These are phyloP conservation scores for Amphibolis antarctica DNA, from an alignment of 106 monocot species.

Conservation along the genomic window DNA sequence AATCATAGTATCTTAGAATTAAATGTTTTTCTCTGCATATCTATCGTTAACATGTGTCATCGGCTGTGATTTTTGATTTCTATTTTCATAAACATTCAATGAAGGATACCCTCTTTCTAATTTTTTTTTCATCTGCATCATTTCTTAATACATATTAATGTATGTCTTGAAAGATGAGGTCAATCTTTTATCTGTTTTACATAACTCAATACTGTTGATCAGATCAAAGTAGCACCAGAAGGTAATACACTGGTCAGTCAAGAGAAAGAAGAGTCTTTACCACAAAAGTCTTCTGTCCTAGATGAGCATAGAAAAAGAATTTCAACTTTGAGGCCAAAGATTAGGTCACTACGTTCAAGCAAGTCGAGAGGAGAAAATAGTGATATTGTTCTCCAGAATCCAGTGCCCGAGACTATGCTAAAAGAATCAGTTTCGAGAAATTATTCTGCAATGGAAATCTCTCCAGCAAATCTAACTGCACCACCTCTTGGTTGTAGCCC, in stretches of 20 bases:
- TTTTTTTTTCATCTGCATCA: too few species aligned
- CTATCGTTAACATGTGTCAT: too few species aligned
- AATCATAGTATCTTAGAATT: too few species aligned
- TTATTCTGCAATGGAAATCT: conserved; percentile 5
- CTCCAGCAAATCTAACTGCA: neutral
- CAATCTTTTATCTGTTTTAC: neutral
- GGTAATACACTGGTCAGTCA: neutral
- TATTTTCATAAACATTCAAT: too few species aligned
- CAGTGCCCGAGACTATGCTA: conserved; percentile 11
- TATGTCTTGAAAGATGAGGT: neutral
- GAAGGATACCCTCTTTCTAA: too few species aligned
- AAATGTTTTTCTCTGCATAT: too few species aligned
- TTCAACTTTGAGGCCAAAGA: neutral
- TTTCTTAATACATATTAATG: neutral
- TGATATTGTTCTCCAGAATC: conserved; percentile 1
- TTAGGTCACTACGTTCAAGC: conserved; percentile 37
- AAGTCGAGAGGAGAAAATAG: conserved; percentile 15
- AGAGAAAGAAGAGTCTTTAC: neutral
- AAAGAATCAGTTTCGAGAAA: conserved; percentile 3
- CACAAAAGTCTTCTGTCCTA: neutral
- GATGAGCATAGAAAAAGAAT: neutral
- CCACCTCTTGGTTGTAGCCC: conserved; percentile 7
- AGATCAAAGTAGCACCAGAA: conserved; percentile 17
- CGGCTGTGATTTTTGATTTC: too few species aligned
- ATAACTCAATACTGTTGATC: conserved; percentile 1